phyloP scores from a whole-genome alignment of 2,329 filamentous ascomycete species.

The Aspergillus costaricaensis region DNA sequence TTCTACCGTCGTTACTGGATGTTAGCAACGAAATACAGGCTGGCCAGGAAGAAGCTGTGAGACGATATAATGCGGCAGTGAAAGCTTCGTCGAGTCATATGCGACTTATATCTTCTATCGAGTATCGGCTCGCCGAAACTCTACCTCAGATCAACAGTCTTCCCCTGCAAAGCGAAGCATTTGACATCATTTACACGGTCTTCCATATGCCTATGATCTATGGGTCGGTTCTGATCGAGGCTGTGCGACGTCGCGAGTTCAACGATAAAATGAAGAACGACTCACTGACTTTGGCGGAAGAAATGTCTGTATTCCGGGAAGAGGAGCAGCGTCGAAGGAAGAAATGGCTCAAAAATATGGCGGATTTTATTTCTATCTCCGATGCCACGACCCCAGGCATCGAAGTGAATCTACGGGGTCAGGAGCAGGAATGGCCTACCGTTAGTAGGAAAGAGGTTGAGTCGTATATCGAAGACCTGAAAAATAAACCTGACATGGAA shows the following conservation, averaged over 20 bases:
- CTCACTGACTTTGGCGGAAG: conserved; percentile 83
- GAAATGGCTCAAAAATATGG: conserved; percentile 87
- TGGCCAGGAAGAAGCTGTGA: conserved; percentile 52
- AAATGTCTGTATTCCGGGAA: conserved; percentile 88
- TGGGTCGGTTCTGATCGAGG: conserved; percentile 83
- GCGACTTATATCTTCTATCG: conserved; percentile 78
- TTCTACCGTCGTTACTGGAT: conserved; percentile 61
- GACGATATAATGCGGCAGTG: conserved; percentile 69
- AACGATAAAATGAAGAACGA: conserved; percentile 85
- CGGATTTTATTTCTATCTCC: conserved; percentile 66
- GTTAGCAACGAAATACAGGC: conserved; percentile 58
- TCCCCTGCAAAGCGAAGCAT: conserved; percentile 74
- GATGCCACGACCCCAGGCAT: conserved; percentile 73
- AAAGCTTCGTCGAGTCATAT: conserved; percentile 71
- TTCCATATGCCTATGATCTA: conserved; percentile 86
- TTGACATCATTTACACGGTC: conserved; percentile 77
- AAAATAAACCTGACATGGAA: conserved; percentile 65
- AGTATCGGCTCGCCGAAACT: conserved; percentile 70
- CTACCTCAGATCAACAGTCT: conserved; percentile 72
- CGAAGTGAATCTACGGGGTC: conserved; percentile 80
- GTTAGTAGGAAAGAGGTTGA: conserved; percentile 75
- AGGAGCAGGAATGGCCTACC: conserved; percentile 78
- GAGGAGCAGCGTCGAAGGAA: conserved; percentile 86
- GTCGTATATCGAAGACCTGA: conserved; percentile 68
- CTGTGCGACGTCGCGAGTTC: conserved; percentile 86